These are phyloP conservation scores for Schizochytrium sp. DNA, from an alignment of 108 stramenopile species.

Conservation along the genomic window DNA sequence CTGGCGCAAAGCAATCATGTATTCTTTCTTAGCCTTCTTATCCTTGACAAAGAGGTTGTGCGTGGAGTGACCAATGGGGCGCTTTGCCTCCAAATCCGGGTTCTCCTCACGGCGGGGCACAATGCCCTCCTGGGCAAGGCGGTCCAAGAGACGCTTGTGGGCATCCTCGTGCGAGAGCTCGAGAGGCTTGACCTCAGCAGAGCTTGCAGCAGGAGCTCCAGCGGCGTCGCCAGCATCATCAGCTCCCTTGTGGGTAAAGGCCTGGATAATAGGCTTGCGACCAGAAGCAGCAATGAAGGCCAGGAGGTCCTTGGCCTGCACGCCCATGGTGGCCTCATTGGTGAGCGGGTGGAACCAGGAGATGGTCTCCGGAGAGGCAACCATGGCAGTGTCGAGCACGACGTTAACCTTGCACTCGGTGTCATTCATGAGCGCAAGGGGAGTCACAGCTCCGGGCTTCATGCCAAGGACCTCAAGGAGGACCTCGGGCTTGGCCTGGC, in stretches of 20 bases:
- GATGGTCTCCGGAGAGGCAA: not conserved
- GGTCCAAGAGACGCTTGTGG: not conserved
- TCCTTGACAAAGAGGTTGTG: constrained; percentile 62
- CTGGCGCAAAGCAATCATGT: constrained; percentile 37
- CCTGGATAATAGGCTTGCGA: not conserved
- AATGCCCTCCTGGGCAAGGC: not conserved
- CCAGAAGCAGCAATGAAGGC: constrained; percentile 23
- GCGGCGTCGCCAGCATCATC: not conserved
- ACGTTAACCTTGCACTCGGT: constrained; percentile 52
- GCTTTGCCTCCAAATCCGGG: constrained; percentile 44
- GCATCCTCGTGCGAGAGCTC: constrained; percentile 46
- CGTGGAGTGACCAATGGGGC: constrained; percentile 52
- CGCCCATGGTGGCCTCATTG: constrained; percentile 60
- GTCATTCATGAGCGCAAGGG: constrained; percentile 65
- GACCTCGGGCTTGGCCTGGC: constrained; percentile 30
- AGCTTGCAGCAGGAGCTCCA: not conserved
- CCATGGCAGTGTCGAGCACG: constrained; percentile 36
- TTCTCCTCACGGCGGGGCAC: constrained; percentile 38
- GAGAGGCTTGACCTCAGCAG: constrained; percentile 23
- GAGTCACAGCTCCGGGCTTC: constrained; percentile 47
- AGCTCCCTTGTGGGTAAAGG: not conserved
- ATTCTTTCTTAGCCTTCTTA: constrained; percentile 52
- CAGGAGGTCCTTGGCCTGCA: constrained; percentile 32
- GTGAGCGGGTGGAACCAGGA: constrained; percentile 63
- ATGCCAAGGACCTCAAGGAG: constrained; percentile 53